Base-by-base conservation (phyloP, 257 asterid species). In the Solanum appendiculatum region DNA sequence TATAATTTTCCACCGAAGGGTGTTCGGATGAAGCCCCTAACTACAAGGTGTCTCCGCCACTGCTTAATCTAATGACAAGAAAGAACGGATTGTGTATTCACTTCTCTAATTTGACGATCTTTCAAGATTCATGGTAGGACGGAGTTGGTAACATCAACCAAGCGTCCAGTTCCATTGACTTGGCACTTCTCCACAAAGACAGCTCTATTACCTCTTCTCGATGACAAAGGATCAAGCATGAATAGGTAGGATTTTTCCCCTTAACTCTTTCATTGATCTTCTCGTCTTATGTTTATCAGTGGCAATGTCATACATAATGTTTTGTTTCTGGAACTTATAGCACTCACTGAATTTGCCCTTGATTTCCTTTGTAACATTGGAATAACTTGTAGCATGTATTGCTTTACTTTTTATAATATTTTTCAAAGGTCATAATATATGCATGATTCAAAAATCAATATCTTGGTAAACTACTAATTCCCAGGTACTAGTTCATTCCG, bases 131-230 rank as follows among this genome's bases (percentile, higher is more conserved):
- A 97, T 88, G 98, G 99, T 58, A 95, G 94, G 93, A 96, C 99
- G 34, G 99, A 97, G 94, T 89, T 97, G 92, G 98, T 97, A 81
- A 93, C 96, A 56, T 94, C 99, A 88, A 90, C 96, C 83, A 97
- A 93, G 92, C 99, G 99, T 82, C 99, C 99, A 69, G 99, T 97
- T 90, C 98, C 99, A 13, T 91, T 97, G 94, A 97, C 94, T 74
- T 95, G 99, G 99, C 96, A 95, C 88, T 97, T 97, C 88, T 95
- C 99, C 21, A 92, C 98, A 74, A 97, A 94, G 94, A 88, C 96
- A 87, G 90, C 94, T 91, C 74, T 96, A 86, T 88, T 93, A 86
- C 98, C 98, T 20, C 99, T 97, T 90, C 98, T 97, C 86, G 89
- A 97, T 87, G 94, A 97, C 90, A 97, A 94, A 92, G 99, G 99